Base-by-base conservation (phyloP, 257 asterid species). In the Solanum chilense region DNA sequence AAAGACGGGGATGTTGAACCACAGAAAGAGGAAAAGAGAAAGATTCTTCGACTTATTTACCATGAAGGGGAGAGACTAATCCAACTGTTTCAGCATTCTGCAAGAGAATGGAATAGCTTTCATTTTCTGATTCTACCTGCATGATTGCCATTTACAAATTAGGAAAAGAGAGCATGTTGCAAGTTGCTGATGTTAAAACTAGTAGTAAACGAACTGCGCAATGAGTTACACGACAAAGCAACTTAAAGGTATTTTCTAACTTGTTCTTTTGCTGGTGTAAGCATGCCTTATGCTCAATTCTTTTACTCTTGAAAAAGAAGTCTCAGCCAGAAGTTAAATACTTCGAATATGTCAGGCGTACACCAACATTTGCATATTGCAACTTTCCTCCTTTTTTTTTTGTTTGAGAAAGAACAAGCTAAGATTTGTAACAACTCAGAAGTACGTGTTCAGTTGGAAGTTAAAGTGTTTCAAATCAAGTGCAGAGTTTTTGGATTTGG, bases 81-180 rank as follows among this genome's bases (percentile, higher is more conserved):
- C 96, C 92, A 76, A 96, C 98, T 2, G 99, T 96, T 89, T 95
- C 99, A 44, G 98, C 99, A 74, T 95, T 96, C 86, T 96, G 99
- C 86, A 96, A 41, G 75, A 96, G 95, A 87, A 95, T 95, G 90
- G 92, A 93, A 91, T 90, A 96, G 86, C 89, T 92, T 71, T 89
- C 89, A 41, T 89, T 58, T 58, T 89, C 94, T 25, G 88, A 83
- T 82, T 93, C 91, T 87, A 83, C 88, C 98, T 95, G 95, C 81
- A 89, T 84, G 12, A 83, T 82, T 87, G 90, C n/a, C 25, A 58
- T 21, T 37, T 45, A 45, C 68, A 80, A 29, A 29, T 29, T 80
- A 80, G 33, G n/a, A 52, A 31, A 31, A 58, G 29, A 10, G 64
- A 41, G n/a, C 35, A 76, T 9, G 23, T 42, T 41, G n/a, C 52